Conservation (phyloP, 148 eudicot species). For the Rhododendron molle region DNA sequence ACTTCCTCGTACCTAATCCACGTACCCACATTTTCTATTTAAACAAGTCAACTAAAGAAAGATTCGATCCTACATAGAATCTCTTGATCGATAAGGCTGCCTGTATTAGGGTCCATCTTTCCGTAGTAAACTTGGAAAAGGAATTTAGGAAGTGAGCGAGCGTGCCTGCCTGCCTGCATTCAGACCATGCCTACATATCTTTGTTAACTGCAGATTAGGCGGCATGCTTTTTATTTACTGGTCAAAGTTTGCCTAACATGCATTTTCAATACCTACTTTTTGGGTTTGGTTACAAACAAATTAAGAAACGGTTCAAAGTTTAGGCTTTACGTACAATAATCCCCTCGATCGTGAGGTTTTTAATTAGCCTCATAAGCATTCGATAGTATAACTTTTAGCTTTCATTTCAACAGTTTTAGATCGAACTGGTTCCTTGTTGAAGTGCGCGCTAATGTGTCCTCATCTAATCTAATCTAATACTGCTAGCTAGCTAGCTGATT, state of each 20-base stretch:
- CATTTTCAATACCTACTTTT: neutral
- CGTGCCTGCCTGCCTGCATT: neutral
- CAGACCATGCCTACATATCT: neutral
- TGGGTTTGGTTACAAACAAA: no score
- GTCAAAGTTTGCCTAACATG: conserved; percentile 15
- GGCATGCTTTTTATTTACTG: neutral
- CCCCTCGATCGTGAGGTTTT: neutral
- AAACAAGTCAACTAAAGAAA: neutral
- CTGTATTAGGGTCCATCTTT: neutral
- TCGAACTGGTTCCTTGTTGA: no score
- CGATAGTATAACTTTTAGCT: no score
- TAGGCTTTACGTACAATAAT: neutral
- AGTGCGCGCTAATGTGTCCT: no score
- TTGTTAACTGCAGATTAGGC: neutral
- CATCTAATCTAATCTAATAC: no score
- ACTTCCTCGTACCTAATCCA: conserved; percentile 11
- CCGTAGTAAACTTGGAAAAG: neutral
- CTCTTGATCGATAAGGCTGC: neutral
- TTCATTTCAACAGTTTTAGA: no score
- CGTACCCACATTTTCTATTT: neutral
- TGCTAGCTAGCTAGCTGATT: no score
- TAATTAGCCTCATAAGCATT: no score
- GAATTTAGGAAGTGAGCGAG: neutral
- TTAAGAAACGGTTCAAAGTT: neutral
- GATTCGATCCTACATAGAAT: neutral